Evolutionary conservation across 73 alveolate species (phyloP).

Genomic region (Paramecium biaurelia): DNA sequence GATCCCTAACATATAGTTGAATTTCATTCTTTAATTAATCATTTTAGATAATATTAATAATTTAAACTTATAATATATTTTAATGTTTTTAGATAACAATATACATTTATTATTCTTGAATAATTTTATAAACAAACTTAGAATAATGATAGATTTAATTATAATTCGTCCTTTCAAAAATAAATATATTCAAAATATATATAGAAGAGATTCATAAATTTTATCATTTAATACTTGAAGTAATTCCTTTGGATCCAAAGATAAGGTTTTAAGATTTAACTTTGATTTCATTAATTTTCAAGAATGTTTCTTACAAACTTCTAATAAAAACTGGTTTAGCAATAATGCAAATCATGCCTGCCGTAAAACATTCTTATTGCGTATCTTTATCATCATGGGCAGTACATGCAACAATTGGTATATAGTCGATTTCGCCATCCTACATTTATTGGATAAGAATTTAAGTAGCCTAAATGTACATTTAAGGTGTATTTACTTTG

Average conservation of each 20-base stretch:
- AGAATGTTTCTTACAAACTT: background rate
- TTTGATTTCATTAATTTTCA: background rate
- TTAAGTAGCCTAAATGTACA: background rate
- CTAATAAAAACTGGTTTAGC: conserved; percentile 22
- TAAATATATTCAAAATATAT: background rate
- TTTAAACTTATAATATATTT: too few relatives aligned
- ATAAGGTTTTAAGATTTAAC: background rate
- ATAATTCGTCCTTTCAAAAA: background rate
- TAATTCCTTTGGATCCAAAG: background rate
- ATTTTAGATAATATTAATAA: background rate
- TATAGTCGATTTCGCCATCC: background rate
- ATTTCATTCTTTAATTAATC: background rate
- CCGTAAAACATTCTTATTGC: background rate
- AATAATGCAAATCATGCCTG: conserved; percentile 11
- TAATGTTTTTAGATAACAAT: too few relatives aligned
- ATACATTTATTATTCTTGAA: background rate
- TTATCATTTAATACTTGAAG: conserved; percentile 2
- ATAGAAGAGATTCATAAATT: background rate
- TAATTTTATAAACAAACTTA: background rate
- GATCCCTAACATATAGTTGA: background rate
- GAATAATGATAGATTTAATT: background rate
- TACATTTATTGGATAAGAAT: background rate
- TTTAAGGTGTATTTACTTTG: background rate
- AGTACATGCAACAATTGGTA: conserved; percentile 36
- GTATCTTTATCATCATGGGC: conserved; percentile 48